These are phyloP conservation scores for Alternaria angustiovoidea DNA, from an alignment of 2,329 filamentous ascomycete genomes.

Conservation along the genomic window DNA sequence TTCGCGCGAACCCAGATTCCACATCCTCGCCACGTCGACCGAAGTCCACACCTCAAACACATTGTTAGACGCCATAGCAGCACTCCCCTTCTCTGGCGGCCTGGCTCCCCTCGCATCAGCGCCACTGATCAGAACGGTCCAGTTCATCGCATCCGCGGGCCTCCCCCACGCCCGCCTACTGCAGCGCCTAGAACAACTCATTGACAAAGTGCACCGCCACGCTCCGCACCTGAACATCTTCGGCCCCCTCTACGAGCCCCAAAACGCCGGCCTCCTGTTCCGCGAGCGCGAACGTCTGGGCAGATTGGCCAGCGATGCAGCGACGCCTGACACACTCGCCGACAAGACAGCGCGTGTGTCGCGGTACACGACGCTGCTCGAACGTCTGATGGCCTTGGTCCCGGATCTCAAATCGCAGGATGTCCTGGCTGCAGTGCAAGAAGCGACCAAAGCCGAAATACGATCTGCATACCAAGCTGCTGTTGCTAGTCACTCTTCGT, in stretches of 20 bases:
- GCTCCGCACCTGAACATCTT: slow-evolving; percentile 37
- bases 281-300: slow-evolving; percentile 41
- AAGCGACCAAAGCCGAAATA: slow-evolving; percentile 33
- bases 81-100: slow-evolving; percentile 39
- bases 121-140: slow-evolving; percentile 34
- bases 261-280: slow-evolving; percentile 35
- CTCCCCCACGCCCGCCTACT: slow-evolving; percentile 39
- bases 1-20: slow-evolving; percentile 27
- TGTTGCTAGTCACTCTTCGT: slow-evolving; percentile 12
- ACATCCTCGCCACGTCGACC: slow-evolving; percentile 27
- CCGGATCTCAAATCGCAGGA: slow-evolving; percentile 32
- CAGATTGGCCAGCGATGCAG: slow-evolving; percentile 26
- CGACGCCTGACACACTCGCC: slow-evolving; percentile 25
- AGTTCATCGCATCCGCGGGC: slow-evolving; percentile 40
- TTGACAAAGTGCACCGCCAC: slow-evolving; percentile 45
- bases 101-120: slow-evolving; percentile 35
- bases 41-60: slow-evolving; percentile 23
- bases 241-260: slow-evolving; percentile 36
- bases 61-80: slow-evolving; percentile 38
- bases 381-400: slow-evolving; percentile 40
- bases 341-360: slow-evolving; percentile 41
- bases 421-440: slow-evolving; percentile 27
- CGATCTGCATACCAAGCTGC: slow-evolving; percentile 34
- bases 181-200: slow-evolving; percentile 45
- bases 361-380: slow-evolving; percentile 39